phyloP scores from a whole-genome alignment of 2,329 filamentous ascomycete genomes.

The Fusarium sp. region DNA sequence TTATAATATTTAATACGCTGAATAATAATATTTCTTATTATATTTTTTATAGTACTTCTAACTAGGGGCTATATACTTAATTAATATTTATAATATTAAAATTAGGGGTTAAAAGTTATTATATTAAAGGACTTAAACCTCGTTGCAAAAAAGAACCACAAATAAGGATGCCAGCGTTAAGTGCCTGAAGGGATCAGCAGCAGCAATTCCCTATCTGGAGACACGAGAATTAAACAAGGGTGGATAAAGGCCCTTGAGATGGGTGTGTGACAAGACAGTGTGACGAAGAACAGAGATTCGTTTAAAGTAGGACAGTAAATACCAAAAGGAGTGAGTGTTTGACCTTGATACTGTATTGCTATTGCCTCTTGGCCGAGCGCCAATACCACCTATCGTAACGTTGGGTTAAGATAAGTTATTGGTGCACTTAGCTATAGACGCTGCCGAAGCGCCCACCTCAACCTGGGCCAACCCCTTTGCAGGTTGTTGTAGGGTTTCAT shows the following conservation, averaged over 20 bases:
- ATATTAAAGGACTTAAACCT: slow-evolving; percentile 18
- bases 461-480: slow-evolving; percentile 11
- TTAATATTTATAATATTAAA: too few relatives aligned
- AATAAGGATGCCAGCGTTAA: slow-evolving; percentile 18
- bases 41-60: too few relatives aligned
- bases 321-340: not conserved
- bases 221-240: slow-evolving; percentile 14
- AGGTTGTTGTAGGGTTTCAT: slow-evolving; percentile 18
- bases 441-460: slow-evolving; percentile 22
- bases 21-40: too few relatives aligned
- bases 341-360: not conserved
- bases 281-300: not conserved
- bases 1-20: too few relatives aligned
- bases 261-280: not conserved
- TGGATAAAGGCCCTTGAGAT: not conserved
- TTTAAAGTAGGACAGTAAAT: not conserved
- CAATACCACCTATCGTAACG: slow-evolving; percentile 10
- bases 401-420: slow-evolving; percentile 22
- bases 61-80: too few relatives aligned
- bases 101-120: too few relatives aligned
- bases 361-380: not conserved
- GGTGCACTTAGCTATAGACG: slow-evolving; percentile 29
- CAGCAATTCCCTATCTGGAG: slow-evolving; percentile 23
- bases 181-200: slow-evolving; percentile 29
- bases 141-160: slow-evolving; percentile 13